phyloP scores from a whole-genome alignment of 768 basidiomycete species.

The Psilocybe subaeruginosa region DNA sequence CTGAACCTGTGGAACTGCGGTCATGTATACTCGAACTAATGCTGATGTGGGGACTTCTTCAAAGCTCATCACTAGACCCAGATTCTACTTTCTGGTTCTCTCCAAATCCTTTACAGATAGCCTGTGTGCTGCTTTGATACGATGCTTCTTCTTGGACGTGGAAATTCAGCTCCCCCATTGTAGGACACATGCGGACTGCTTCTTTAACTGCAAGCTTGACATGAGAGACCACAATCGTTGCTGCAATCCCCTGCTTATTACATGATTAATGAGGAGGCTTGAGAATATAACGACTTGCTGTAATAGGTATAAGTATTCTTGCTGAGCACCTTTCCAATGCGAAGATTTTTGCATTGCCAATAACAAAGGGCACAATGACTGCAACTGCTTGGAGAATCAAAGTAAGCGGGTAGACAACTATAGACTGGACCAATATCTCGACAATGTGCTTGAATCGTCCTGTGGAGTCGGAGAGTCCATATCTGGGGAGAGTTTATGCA shows the following conservation, averaged over 20 bases:
- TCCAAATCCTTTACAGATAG: too few relatives aligned
- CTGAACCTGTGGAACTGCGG: too few relatives aligned
- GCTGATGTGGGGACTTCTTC: too few relatives aligned
- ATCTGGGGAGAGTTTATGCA: background rate
- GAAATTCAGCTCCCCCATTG: too few relatives aligned
- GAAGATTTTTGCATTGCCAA: background rate
- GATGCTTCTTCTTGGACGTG: too few relatives aligned
- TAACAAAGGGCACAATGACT: background rate
- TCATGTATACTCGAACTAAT: too few relatives aligned
- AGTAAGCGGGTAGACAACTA: background rate
- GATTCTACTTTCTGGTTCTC: too few relatives aligned
- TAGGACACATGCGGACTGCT: background rate
- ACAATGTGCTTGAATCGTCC: slow-evolving; percentile 2
- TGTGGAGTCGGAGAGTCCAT: background rate
- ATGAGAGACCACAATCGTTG: slow-evolving; percentile 6
- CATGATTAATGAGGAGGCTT: background rate
- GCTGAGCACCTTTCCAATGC: background rate
- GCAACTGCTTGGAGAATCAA: background rate
- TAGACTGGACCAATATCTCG: slow-evolving; percentile 6
- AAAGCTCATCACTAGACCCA: too few relatives aligned
- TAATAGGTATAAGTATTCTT: background rate
- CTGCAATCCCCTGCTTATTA: background rate
- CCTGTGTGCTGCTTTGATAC: too few relatives aligned
- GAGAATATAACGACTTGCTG: background rate
- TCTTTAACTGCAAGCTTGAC: background rate